Percentiles rank a stretch among this genome's conserved stretches.
phyloP scores from a whole-genome alignment of 169 alveolate species.

The Sarcocystis neurona region DNA sequence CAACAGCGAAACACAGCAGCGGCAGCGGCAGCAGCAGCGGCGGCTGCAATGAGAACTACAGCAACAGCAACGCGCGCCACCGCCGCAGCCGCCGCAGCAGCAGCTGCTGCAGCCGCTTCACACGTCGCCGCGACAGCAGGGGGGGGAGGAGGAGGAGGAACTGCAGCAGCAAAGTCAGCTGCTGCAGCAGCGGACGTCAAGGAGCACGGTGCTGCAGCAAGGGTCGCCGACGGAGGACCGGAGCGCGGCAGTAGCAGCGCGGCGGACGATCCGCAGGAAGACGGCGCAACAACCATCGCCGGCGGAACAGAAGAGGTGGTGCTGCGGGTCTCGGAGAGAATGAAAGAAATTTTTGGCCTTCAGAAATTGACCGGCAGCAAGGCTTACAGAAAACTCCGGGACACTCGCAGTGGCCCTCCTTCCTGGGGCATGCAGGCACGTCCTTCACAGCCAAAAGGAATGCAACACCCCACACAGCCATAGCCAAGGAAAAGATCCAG shows the following conservation, averaged over 20 bases:
- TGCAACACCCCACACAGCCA: no score
- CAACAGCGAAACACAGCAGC: not conserved
- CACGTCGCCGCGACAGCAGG: not conserved
- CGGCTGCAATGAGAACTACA: not conserved
- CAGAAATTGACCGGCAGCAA: slow-evolving; percentile 36
- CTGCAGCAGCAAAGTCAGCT: not conserved
- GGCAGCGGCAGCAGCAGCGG: slow-evolving; percentile 35
- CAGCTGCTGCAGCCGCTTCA: slow-evolving; percentile 30
- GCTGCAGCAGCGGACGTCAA: slow-evolving; percentile 43
- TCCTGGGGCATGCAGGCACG: slow-evolving; percentile 60
- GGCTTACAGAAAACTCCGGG: slow-evolving; percentile 45
- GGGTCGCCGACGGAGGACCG: slow-evolving; percentile 34
- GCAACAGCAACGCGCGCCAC: not conserved
- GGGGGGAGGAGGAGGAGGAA: slow-evolving; percentile 16
- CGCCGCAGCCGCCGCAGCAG: slow-evolving; percentile 12
- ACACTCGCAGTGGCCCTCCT: slow-evolving; percentile 52
- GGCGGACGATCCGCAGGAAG: not conserved
- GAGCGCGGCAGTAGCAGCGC: slow-evolving; percentile 11
- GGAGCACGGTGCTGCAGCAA: slow-evolving; percentile 19
- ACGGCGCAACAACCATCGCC: not conserved
- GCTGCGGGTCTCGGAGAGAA: slow-evolving; percentile 9
- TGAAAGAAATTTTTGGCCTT: slow-evolving; percentile 38
- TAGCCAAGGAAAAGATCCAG: no score
- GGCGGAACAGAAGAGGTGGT: not conserved
- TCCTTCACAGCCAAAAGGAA: not conserved